Conservation (phyloP, 805 yeast species). For the Phaffomyces opuntiae region DNA sequence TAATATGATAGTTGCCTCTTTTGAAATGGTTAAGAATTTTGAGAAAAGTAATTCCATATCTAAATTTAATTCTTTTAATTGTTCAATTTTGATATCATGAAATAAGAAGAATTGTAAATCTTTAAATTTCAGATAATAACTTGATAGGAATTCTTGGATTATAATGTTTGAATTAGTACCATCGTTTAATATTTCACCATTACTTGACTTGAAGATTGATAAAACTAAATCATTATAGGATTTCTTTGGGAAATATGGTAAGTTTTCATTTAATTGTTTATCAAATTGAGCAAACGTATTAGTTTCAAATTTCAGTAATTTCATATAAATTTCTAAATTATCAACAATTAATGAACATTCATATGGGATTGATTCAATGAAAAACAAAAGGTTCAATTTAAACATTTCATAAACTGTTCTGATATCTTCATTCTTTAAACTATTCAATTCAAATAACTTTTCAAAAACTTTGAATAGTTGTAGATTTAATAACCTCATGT, state of each 20-base stretch:
- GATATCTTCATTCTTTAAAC: conserved; percentile 46
- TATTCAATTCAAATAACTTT: conserved; percentile 12
- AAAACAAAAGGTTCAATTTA: conserved; percentile 36
- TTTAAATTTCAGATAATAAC: conserved; percentile 51
- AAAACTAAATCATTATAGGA: conserved; percentile 38
- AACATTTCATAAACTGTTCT: conserved; percentile 48
- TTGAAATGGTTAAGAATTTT: conserved; percentile 32
- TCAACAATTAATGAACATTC: conserved; percentile 43
- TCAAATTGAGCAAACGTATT: conserved; percentile 39
- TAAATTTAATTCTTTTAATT: conserved; percentile 6
- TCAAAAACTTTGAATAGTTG: conserved; percentile 20
- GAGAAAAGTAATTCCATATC: conserved; percentile 20
- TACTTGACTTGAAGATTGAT: conserved; percentile 29
- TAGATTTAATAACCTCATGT: conserved; percentile 16
- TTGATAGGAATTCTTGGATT: conserved; percentile 48
- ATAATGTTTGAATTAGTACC: conserved; percentile 42
- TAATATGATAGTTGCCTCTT: conserved; percentile 27
- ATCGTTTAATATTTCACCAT: conserved; percentile 37
- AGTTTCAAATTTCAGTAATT: conserved; percentile 50
- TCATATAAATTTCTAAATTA: conserved; percentile 50
- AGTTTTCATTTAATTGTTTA: conserved; percentile 9
- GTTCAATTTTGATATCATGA: conserved; percentile 33
- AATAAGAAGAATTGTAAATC: conserved; percentile 77
- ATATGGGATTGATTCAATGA: conserved; percentile 32
- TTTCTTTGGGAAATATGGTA: conserved; percentile 46